A percentile compares a stretch with the other conserved stretches of the same genome.
Evolutionary conservation across 257 asterid genomes (phyloP).

Genomic region (Eucommia ulmoides): DNA sequence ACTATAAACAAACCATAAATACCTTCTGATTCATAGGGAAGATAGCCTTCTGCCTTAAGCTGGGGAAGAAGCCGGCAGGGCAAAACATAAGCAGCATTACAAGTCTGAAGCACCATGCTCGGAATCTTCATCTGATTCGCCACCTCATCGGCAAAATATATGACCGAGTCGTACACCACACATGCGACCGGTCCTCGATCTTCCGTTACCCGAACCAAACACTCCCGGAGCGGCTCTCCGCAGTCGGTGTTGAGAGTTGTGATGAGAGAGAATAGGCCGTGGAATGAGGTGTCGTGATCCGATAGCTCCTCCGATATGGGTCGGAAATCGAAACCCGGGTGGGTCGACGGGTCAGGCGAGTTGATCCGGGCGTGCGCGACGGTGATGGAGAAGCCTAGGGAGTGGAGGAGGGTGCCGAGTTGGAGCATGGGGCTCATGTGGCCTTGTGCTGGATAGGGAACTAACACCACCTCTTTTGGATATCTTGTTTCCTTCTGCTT

Average conservation of each 20-base stretch:
- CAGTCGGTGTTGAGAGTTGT: neutral
- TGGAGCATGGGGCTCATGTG: neutral
- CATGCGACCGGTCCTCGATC: neutral
- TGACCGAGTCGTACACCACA: neutral
- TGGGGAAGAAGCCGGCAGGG: neutral
- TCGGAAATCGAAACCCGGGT: neutral
- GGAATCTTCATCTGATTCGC: neutral
- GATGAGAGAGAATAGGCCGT: no score
- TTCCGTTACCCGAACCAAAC: neutral
- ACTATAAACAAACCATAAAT: no score
- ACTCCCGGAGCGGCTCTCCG: neutral
- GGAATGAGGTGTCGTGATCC: no score
- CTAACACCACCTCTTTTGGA: neutral
- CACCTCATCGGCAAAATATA: neutral
- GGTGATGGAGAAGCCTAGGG: neutral
- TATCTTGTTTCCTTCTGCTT: neutral
- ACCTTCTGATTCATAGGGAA: no score
- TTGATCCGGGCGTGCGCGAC: neutral
- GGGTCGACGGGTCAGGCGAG: neutral
- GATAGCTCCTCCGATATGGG: neutral
- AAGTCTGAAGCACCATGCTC: neutral
- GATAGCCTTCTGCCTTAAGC: neutral
- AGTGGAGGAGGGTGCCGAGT: no score
- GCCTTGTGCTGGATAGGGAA: neutral
- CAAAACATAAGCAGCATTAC: neutral